Evolutionary conservation across 2,329 filamentous ascomycete genomes (phyloP).

Genomic region (Diaporthe sp.): DNA sequence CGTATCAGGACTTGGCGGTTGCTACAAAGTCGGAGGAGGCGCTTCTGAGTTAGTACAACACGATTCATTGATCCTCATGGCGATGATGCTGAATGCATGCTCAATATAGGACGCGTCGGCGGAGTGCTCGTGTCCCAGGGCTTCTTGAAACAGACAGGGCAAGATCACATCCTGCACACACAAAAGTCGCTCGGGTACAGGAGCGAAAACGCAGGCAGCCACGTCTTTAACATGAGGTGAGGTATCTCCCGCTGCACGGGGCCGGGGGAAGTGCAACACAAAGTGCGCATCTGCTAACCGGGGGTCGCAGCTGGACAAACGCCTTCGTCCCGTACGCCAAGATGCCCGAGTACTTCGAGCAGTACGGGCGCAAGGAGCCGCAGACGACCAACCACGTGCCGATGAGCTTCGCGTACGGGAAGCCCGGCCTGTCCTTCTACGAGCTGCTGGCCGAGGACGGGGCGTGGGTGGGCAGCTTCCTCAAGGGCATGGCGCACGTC

Average conservation of each 20-base stretch:
- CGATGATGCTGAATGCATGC: neutral
- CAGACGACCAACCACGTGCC: slow-evolving; percentile 46
- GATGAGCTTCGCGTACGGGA: slow-evolving; percentile 45
- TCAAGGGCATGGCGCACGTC: slow-evolving; percentile 47
- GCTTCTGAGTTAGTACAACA: neutral
- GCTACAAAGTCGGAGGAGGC: slow-evolving; percentile 40
- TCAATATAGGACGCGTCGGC: neutral
- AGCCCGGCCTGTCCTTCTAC: slow-evolving; percentile 46
- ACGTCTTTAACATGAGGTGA: slow-evolving; percentile 19
- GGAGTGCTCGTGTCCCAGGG: slow-evolving; percentile 24
- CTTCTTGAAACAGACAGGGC: slow-evolving; percentile 4
- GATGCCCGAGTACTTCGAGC: slow-evolving; percentile 46
- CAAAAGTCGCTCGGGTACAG: slow-evolving; percentile 13
- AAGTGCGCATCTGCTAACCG: slow-evolving; percentile 39
- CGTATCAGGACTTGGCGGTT: slow-evolving; percentile 43
- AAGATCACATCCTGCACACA: neutral
- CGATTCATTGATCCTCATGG: neutral
- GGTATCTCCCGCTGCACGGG: neutral
- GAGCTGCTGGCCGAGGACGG: slow-evolving; percentile 46
- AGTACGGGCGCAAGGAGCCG: slow-evolving; percentile 46
- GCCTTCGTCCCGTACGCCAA: slow-evolving; percentile 42
- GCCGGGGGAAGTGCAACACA: neutral
- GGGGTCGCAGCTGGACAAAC: slow-evolving; percentile 43
- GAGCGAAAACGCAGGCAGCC: slow-evolving; percentile 1
- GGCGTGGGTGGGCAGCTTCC: slow-evolving; percentile 45